Evolutionary conservation across 1,139 yeast genomes (phyloP), one percentile per base, ranked within the genome.

Genomic region (Candida dubliniensis): DNA sequence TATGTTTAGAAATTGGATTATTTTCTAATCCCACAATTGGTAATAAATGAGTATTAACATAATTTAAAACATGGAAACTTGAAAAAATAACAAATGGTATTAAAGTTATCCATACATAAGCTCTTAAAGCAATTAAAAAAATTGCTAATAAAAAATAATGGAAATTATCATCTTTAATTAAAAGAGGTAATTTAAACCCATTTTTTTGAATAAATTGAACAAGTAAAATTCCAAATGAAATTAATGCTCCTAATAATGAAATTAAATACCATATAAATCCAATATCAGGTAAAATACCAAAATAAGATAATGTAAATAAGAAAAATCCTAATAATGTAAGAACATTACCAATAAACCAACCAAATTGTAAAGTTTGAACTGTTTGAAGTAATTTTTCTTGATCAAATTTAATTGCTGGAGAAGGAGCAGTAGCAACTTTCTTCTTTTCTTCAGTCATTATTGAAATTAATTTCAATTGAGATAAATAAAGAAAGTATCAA

Each of bases 161-260:
- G 33, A 71, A 66, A 50, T 78, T 78, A 49, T 77, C 82, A 56
- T 78, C 82, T 41, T 54, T 58, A 35, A 57, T 46, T 24, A 64
- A 50, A 6, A 47, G 42, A n/a, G 43, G 46, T 6, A 52, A 40
- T 30, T 58, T 55, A 27, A 67, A 87, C 56, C 73, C 67, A 63
- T 58, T 57, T 56, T 66, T 71, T 46, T 59, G 64, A 41, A 66
- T 53, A 47, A 62, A 54, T 57, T 89, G 93, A 64, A 73, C 82
- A 27, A 87, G 66, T 47, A 89, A 86, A 51, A 91, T 80, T 23
- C 89, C 90, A 64, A 88, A 90, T 32, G 96, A 83, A 53, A 76
- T 78, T 40, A 87, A 61, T 6, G 87, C 83, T 12, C 93, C 87
- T 10, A 83, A 41, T 50, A 82, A 82, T 1, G 87, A 76, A 45